Evolutionary conservation across 495 filamentous ascomycete genomes (phyloP).

Genomic region (Neurospora sp.): DNA sequence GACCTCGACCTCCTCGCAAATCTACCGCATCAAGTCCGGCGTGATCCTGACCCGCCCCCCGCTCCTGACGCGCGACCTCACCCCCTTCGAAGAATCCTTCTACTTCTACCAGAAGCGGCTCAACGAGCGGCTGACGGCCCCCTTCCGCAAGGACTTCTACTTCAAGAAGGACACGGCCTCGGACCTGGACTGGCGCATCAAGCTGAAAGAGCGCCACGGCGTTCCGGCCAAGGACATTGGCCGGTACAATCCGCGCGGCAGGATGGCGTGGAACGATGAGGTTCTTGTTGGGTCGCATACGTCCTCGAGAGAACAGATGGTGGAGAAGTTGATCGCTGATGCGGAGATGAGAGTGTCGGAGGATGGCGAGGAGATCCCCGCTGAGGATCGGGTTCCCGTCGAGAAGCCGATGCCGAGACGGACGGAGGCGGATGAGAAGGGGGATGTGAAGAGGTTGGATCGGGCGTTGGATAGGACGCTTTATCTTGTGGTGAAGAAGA

Average conservation of each 20-base stretch:
- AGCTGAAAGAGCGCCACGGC: slow-evolving; percentile 57
- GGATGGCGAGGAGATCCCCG: slow-evolving; percentile 49
- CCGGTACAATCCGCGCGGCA: slow-evolving; percentile 70
- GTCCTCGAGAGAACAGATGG: slow-evolving; percentile 36
- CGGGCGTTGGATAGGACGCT: slow-evolving; percentile 66
- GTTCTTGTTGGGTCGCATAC: slow-evolving; percentile 60
- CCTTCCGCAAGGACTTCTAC: slow-evolving; percentile 90
- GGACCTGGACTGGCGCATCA: slow-evolving; percentile 85
- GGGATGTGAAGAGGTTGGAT: slow-evolving; percentile 67
- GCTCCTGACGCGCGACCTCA: slow-evolving; percentile 70
- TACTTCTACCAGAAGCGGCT: slow-evolving; percentile 95
- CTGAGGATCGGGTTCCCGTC: slow-evolving; percentile 54
- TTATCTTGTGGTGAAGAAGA: slow-evolving; percentile 68
- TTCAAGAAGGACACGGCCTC: slow-evolving; percentile 83
- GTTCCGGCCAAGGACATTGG: slow-evolving; percentile 77
- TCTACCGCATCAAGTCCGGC: slow-evolving; percentile 64
- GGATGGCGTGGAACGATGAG: slow-evolving; percentile 84
- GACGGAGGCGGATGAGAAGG: slow-evolving; percentile 72
- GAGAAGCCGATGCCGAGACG: slow-evolving; percentile 60
- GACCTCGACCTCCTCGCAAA: slow-evolving; percentile 12
- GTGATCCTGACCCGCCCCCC: slow-evolving; percentile 85
- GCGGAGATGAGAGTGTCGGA: slow-evolving; percentile 59
- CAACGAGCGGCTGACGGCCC: slow-evolving; percentile 82
- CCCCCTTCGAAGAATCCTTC: slow-evolving; percentile 81
- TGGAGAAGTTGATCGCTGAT: slow-evolving; percentile 57